Conservation (phyloP, 23 red algal genomes). For the Gracilaria gracilis region DNA sequence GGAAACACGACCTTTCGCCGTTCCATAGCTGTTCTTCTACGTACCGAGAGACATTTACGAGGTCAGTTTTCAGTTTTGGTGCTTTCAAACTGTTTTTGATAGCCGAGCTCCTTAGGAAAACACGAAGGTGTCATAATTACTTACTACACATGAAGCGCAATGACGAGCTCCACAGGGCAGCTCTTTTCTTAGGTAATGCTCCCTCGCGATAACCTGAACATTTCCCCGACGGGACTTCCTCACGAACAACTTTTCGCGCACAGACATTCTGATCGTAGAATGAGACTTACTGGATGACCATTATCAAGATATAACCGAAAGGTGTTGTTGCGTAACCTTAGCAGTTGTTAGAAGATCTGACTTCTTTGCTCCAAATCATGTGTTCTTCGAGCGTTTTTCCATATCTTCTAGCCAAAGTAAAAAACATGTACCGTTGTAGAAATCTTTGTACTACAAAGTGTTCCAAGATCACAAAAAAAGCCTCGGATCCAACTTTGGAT, state of each 20-base stretch:
- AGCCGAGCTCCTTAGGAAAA: too few relatives aligned
- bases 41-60: neutral
- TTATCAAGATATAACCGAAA: neutral
- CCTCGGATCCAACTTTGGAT: too few relatives aligned
- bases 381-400: too few relatives aligned
- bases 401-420: too few relatives aligned
- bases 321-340: neutral
- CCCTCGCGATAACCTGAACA: constrained; percentile 80
- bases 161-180: constrained; percentile 72
- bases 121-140: neutral
- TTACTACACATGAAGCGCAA: constrained; percentile 54
- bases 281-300: neutral
- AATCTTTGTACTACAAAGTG: too few relatives aligned
- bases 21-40: constrained; percentile 41
- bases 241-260: constrained; percentile 81
- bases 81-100: neutral
- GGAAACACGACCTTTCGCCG: constrained; percentile 40
- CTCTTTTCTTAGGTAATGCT: constrained; percentile 96
- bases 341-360: neutral
- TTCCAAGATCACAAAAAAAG: too few relatives aligned
- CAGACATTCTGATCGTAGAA: constrained; percentile 48
- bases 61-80: neutral
- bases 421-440: too few relatives aligned
- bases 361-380: too few relatives aligned
- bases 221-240: constrained; percentile 75